These are phyloP conservation scores for Kodamaea suecica DNA, from an alignment of 1,139 yeast species.

Conservation along the genomic window DNA sequence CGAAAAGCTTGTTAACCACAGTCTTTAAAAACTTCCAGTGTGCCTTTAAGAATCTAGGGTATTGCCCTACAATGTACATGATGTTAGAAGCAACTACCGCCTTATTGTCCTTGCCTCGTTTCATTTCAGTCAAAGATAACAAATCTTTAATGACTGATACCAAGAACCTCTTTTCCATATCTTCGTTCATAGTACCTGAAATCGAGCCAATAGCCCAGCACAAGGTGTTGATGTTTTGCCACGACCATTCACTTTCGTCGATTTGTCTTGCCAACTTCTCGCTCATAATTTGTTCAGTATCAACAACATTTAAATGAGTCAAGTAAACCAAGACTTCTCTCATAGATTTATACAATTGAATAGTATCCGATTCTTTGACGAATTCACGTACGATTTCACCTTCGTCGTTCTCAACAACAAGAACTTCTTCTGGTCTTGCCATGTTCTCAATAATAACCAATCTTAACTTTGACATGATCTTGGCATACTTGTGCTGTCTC, in stretches of 20 bases:
- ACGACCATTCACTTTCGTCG: conserved; percentile 98
- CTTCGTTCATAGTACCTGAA: conserved; percentile 98
- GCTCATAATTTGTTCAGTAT: conserved; percentile 91
- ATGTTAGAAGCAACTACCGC: conserved; percentile 98
- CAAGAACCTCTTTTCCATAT: conserved; percentile 90
- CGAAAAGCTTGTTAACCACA: conserved; percentile 90
- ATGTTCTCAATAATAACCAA: conserved; percentile 91
- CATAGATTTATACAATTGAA: conserved; percentile 90
- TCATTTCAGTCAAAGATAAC: conserved; percentile 88
- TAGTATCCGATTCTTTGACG: conserved; percentile 94
- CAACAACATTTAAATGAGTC: conserved; percentile 92
- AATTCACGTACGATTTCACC: conserved; percentile 98
- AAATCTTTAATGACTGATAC: conserved; percentile 91
- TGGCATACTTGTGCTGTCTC: conserved; percentile 79
- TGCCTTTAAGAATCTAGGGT: conserved; percentile 94
- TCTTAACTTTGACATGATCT: conserved; percentile 75
- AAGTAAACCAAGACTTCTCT: conserved; percentile 92
- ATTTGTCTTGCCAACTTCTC: conserved; percentile 88
- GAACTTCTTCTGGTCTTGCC: conserved; percentile 98
- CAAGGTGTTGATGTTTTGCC: conserved; percentile 94
- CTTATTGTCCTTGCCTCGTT: conserved; percentile 95
- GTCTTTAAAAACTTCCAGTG: conserved; percentile 98
- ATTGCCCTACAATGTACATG: conserved; percentile 99
- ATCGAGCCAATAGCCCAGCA: conserved; percentile 99
- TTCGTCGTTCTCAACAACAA: conserved; percentile 95